These are phyloP conservation scores for Backusella morwellensis DNA, from an alignment of 192 early-diverging fungal genomes.

Conservation along the genomic window DNA sequence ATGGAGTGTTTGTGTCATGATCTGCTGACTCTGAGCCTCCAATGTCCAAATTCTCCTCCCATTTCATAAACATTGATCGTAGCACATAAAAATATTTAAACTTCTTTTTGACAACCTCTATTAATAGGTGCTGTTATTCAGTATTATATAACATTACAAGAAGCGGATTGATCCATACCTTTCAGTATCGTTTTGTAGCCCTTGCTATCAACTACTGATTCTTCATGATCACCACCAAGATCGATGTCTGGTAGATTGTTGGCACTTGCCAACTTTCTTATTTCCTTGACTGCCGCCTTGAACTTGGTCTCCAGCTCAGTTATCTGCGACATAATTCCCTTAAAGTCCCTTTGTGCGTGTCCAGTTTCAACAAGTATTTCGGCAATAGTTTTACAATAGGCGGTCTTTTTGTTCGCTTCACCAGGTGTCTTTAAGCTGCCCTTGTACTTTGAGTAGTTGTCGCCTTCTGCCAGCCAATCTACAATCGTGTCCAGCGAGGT, in stretches of 20 bases:
- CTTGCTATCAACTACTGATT: neutral
- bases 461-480: neutral
- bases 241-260: neutral
- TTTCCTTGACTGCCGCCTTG: neutral
- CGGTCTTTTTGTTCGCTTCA: neutral
- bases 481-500: neutral
- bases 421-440: neutral
- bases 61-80: neutral
- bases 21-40: neutral
- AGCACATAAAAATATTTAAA: neutral
- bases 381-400: neutral
- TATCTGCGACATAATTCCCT: neutral
- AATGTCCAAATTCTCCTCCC: neutral
- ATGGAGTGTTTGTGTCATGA: neutral
- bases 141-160: neutral
- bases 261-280: neutral
- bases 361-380: neutral
- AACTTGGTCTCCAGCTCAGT: neutral
- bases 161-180: neutral
- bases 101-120: neutral
- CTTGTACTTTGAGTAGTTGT: neutral
- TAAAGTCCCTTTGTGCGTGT: neutral
- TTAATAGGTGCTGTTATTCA: neutral
- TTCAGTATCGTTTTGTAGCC: neutral
- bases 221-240: neutral